Conservation (phyloP, 2,329 filamentous ascomycete genomes). For the Fusarium acutatum region DNA sequence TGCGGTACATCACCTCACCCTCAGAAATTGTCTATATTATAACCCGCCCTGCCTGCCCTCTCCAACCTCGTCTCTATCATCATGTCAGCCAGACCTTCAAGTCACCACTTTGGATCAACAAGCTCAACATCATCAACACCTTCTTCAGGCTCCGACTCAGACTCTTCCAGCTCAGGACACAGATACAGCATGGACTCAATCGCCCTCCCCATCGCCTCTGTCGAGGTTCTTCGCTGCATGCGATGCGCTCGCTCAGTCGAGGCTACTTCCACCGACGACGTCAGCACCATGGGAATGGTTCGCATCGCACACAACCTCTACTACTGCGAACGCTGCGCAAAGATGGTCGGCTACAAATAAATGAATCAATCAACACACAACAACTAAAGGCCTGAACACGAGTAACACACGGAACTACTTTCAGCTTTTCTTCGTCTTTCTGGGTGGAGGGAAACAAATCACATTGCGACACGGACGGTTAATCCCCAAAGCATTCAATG, state of each 20-base stretch:
- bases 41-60: slow-evolving; percentile 18
- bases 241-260: slow-evolving; percentile 68
- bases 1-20: neutral
- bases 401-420: slow-evolving; percentile 12
- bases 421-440: slow-evolving; percentile 9
- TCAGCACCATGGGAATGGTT: slow-evolving; percentile 68
- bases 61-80: slow-evolving; percentile 13
- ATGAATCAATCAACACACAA: neutral
- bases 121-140: slow-evolving; percentile 33
- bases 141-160: slow-evolving; percentile 34
- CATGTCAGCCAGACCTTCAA: slow-evolving; percentile 33
- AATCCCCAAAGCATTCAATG: slow-evolving; percentile 7
- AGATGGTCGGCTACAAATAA: slow-evolving; percentile 70
- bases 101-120: slow-evolving; percentile 36
- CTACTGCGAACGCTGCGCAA: slow-evolving; percentile 71
- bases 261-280: slow-evolving; percentile 68
- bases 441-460: slow-evolving; percentile 14
- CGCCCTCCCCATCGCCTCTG: slow-evolving; percentile 57
- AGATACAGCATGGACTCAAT: slow-evolving; percentile 61
- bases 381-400: slow-evolving; percentile 1
- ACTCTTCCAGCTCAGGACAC: slow-evolving; percentile 43
- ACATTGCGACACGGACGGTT: slow-evolving; percentile 21
- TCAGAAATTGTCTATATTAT: slow-evolving; percentile 35
- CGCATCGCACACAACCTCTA: slow-evolving; percentile 72
- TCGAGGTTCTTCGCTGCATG: slow-evolving; percentile 70